These are phyloP conservation scores for Puccinia coronata DNA, from an alignment of 1,284 basidiomycete species.

Conservation along the genomic window DNA sequence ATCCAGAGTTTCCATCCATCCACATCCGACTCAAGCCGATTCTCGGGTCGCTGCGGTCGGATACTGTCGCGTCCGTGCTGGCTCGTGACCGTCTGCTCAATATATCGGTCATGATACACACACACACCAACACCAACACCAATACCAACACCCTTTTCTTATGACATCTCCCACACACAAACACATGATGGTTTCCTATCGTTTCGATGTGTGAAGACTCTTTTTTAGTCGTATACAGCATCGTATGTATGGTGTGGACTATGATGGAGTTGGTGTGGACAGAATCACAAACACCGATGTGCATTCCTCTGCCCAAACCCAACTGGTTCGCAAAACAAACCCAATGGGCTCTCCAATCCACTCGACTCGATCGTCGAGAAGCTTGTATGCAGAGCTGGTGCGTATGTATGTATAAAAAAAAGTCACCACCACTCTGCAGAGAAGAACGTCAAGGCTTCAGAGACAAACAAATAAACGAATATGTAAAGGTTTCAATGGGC, in stretches of 20 bases:
- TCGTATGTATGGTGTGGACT: no score
- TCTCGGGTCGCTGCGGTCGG: neutral
- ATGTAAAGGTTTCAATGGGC: neutral
- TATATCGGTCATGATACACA: slow-evolving; percentile 1
- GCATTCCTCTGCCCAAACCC: neutral
- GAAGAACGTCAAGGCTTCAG: no score
- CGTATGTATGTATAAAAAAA: no score
- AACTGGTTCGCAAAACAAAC: no score
- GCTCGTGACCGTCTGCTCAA: neutral
- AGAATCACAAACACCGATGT: neutral
- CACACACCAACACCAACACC: neutral
- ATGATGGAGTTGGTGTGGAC: no score
- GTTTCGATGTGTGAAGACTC: neutral
- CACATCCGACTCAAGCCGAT: neutral
- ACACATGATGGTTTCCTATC: no score
- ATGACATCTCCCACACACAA: neutral
- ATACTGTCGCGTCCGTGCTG: neutral
- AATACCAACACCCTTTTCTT: neutral
- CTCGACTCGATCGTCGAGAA: no score
- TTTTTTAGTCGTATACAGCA: neutral
- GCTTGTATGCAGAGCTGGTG: no score
- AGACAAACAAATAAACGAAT: neutral
- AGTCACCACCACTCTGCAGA: no score
- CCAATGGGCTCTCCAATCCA: neutral
- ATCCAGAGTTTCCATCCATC: neutral